Conservation (phyloP, 2,329 filamentous ascomycete species). For the Zalaria obscura region DNA sequence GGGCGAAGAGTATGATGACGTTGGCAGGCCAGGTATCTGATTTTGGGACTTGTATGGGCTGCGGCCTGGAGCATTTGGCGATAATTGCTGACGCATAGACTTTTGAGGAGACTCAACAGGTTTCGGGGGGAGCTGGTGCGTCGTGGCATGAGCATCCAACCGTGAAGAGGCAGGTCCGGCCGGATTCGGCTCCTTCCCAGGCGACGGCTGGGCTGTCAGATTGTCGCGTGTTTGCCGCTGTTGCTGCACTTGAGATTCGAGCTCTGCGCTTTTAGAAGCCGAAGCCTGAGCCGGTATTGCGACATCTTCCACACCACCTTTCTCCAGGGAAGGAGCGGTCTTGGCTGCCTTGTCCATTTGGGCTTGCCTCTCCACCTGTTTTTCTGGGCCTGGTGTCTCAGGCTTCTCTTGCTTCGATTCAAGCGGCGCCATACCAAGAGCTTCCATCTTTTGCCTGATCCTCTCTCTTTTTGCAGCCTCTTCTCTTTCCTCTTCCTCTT, state of each 20-base stretch:
- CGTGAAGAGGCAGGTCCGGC: not conserved
- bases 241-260: constrained; percentile 12
- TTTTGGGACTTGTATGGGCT: constrained; percentile 3
- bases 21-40: constrained; percentile 19
- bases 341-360: not conserved
- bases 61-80: constrained; percentile 1
- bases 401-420: constrained; percentile 9
- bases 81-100: constrained; percentile 3
- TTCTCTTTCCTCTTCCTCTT: constrained; percentile 56
- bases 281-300: not conserved
- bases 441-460: constrained; percentile 57
- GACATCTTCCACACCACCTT: not conserved
- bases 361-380: constrained; percentile 1
- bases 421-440: constrained; percentile 45
- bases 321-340: not conserved
- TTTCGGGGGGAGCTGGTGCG: not conserved
- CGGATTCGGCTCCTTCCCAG: not conserved
- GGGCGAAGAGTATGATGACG: constrained; percentile 30
- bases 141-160: not conserved
- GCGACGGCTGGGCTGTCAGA: constrained; percentile 22
- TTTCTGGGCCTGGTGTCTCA: constrained; percentile 3
- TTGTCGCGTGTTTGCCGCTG: constrained; percentile 46
- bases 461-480: constrained; percentile 59
- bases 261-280: not conserved
- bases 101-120: constrained; percentile 2